Conservation (phyloP, 2,329 filamentous ascomycete species). For the Aciculosporium take region DNA sequence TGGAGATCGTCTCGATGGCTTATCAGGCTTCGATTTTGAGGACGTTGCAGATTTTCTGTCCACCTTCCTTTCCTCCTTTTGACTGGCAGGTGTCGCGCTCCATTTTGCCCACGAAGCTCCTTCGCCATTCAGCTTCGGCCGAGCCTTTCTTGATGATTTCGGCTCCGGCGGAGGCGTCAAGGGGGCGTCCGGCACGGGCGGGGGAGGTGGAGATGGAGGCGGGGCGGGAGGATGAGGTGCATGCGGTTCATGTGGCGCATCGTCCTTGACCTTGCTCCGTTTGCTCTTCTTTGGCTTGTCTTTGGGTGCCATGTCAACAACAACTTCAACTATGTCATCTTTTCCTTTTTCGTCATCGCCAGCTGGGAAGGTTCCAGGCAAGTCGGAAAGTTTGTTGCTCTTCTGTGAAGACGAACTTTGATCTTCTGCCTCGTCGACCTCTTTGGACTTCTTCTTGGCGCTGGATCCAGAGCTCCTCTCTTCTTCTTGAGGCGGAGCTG, state of each 20-base stretch:
- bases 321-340: conserved; percentile 34
- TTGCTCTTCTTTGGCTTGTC: conserved; percentile 21
- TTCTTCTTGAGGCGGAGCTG: conserved; percentile 14
- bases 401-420: conserved; percentile 20
- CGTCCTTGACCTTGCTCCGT: conserved; percentile 18
- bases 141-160: conserved; percentile 57
- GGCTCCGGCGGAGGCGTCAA: conserved; percentile 39
- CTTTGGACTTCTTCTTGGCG: conserved; percentile 26
- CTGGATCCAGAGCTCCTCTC: conserved; percentile 22
- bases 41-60: conserved; percentile 20
- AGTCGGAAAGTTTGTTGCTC: conserved; percentile 10
- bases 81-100: conserved; percentile 39
- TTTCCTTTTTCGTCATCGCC: conserved; percentile 37
- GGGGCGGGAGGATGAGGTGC: conserved; percentile 27
- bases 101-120: conserved; percentile 62
- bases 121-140: conserved; percentile 60
- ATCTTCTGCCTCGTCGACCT: conserved; percentile 18
- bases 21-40: conserved; percentile 53
- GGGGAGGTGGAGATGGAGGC: conserved; percentile 30
- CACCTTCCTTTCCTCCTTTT: conserved; percentile 28
- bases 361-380: conserved; percentile 43
- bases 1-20: conserved; percentile 34
- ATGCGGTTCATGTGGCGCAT: conserved; percentile 13
- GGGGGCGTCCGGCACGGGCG: conserved; percentile 32
- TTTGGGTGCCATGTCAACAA: conserved; percentile 37